Percentiles rank a stretch among this genome's conserved stretches.
Evolutionary conservation across 306 rosid genomes (phyloP).

Genomic region (Dalbergia oliveri): DNA sequence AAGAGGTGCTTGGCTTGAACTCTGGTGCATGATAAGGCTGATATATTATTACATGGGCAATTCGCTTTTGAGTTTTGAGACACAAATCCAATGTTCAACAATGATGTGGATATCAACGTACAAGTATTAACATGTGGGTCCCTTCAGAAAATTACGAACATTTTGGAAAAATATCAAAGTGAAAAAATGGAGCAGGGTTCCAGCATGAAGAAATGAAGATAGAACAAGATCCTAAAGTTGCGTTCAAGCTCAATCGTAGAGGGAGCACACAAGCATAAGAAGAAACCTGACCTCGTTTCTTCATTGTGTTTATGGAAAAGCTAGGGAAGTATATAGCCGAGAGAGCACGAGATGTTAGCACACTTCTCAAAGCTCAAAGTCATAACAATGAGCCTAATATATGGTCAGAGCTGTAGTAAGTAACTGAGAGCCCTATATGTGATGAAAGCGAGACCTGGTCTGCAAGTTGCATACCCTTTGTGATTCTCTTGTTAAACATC

Average conservation of each 20-base stretch:
- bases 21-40: not conserved
- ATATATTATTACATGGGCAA: conserved; percentile 39
- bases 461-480: conserved; percentile 44
- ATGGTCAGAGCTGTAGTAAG: conserved; percentile 51
- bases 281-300: conserved; percentile 45
- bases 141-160: conserved; percentile 32
- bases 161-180: conserved; percentile 45
- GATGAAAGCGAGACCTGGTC: conserved; percentile 61
- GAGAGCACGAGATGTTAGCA: conserved; percentile 52
- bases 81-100: conserved; percentile 19
- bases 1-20: conserved; percentile 1
- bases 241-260: conserved; percentile 38
- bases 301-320: conserved; percentile 62
- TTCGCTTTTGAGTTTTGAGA: conserved; percentile 45
- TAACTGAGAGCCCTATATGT: conserved; percentile 55
- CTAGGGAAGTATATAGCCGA: conserved; percentile 55
- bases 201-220: no score
- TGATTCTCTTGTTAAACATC: conserved; percentile 34
- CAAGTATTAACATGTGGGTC: conserved; percentile 44
- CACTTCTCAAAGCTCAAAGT: conserved; percentile 70
- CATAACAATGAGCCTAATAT: conserved; percentile 67
- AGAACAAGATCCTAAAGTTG: conserved; percentile 51
- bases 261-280: conserved; percentile 54
- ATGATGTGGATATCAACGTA: conserved; percentile 28
- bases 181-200: no score